Evolutionary conservation across 2,329 filamentous ascomycete genomes (phyloP).

Genomic region (Fusarium tuaranense): DNA sequence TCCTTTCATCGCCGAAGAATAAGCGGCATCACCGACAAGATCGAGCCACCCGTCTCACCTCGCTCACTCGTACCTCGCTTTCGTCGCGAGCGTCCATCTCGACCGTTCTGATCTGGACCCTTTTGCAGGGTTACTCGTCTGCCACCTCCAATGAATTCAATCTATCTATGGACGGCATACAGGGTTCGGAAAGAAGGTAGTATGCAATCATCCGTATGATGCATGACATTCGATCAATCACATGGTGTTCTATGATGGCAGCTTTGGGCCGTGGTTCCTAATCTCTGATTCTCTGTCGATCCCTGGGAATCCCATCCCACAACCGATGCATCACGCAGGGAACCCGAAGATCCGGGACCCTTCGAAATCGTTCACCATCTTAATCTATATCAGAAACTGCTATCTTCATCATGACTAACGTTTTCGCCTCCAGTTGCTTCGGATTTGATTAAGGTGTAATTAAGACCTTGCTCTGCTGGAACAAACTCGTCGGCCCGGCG

Average conservation of each 20-base stretch:
- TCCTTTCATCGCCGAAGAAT: neutral
- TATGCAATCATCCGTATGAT: slow-evolving; percentile 13
- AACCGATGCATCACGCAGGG: neutral
- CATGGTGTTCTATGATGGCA: slow-evolving; percentile 6
- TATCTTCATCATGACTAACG: slow-evolving; percentile 5
- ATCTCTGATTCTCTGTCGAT: slow-evolving; percentile 3
- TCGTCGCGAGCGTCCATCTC: neutral
- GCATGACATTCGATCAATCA: slow-evolving; percentile 12
- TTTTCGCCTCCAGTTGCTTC: neutral
- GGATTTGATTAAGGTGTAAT: neutral
- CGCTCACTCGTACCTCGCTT: neutral
- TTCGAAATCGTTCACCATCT: neutral
- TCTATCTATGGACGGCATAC: slow-evolving; percentile 1
- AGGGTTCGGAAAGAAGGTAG: slow-evolving; percentile 7
- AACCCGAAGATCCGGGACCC: slow-evolving; percentile 3
- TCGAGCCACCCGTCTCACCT: neutral
- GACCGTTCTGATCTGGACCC: neutral
- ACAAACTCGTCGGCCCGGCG: slow-evolving; percentile 25
- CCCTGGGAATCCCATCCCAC: neutral
- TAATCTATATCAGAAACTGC: neutral
- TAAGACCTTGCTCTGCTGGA: neutral
- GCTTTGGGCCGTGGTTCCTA: neutral
- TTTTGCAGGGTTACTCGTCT: neutral
- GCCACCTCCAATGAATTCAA: neutral
- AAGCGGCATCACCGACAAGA: slow-evolving; percentile 6